A percentile compares a stretch with the other conserved stretches of the same genome.
Conservation (phyloP, 768 basidiomycete species). For the Collybiopsis luxurians region DNA sequence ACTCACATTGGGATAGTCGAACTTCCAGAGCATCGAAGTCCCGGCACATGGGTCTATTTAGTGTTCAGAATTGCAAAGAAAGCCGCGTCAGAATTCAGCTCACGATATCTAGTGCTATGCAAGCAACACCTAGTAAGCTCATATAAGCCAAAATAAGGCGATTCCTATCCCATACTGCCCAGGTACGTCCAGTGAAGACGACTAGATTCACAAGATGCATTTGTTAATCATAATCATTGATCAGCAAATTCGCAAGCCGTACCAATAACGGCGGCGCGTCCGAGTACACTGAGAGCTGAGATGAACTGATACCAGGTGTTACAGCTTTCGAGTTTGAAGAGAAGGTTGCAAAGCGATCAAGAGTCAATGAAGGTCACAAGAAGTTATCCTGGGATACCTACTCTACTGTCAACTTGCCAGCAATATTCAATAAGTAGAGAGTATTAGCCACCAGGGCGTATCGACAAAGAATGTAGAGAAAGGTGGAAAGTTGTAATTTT, state of each 20-base stretch:
- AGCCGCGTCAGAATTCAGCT: not conserved
- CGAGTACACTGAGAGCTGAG: conserved; percentile 26
- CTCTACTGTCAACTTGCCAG: conserved; percentile 13
- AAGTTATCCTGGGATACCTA: not conserved
- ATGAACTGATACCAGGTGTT: conserved; percentile 23
- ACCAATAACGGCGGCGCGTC: conserved; percentile 26
- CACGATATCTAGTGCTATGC: conserved; percentile 23
- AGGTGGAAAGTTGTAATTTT: conserved; percentile 23
- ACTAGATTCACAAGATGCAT: too few species aligned
- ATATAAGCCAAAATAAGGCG: conserved; percentile 16
- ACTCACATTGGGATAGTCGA: conserved; percentile 17
- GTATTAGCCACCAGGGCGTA: conserved; percentile 32
- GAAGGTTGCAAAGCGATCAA: not conserved
- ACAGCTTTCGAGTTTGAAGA: conserved; percentile 17
- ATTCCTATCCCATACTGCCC: conserved; percentile 19
- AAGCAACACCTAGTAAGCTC: conserved; percentile 16
- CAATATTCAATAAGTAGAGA: conserved; percentile 26
- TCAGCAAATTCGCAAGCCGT: not conserved
- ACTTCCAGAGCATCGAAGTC: conserved; percentile 16
- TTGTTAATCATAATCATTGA: not conserved
- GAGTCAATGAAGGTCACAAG: too few species aligned
- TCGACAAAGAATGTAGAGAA: conserved; percentile 32
- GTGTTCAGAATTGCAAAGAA: too few species aligned
- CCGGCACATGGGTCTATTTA: conserved; percentile 16
- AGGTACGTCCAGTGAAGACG: conserved; percentile 16